These are phyloP conservation scores for Gryganskiella cystojenkinii DNA, from an alignment of 192 early-diverging fungal genomes.

Conservation along the genomic window DNA sequence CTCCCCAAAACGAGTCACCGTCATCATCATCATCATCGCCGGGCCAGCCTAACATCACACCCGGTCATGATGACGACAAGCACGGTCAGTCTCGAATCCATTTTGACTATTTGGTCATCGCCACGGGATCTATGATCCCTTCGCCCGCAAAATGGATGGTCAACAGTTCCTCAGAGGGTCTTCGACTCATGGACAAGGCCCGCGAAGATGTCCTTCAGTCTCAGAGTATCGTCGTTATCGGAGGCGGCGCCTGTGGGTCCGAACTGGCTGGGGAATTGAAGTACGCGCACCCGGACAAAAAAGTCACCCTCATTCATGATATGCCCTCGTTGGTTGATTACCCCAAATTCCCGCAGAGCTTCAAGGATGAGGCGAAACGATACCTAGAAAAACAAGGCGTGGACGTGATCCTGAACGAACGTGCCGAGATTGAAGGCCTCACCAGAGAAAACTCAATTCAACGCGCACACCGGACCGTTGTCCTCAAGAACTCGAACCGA, in stretches of 20 bases:
- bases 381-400: slow-evolving; percentile 61
- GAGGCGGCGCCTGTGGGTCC: slow-evolving; percentile 81
- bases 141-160: slow-evolving; percentile 56
- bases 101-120: slow-evolving; percentile 65
- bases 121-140: slow-evolving; percentile 61
- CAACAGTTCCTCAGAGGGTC: slow-evolving; percentile 52
- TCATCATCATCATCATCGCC: not conserved
- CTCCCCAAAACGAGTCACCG: not conserved
- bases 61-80: too few relatives aligned
- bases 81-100: slow-evolving; percentile 9
- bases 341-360: slow-evolving; percentile 57
- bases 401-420: slow-evolving; percentile 53
- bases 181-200: slow-evolving; percentile 45
- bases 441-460: slow-evolving; percentile 66
- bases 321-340: slow-evolving; percentile 59
- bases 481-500: slow-evolving; percentile 50
- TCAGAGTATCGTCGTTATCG: slow-evolving; percentile 72
- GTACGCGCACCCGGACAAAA: slow-evolving; percentile 64
- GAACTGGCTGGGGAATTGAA: slow-evolving; percentile 83
- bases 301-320: slow-evolving; percentile 74
- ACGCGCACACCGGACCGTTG: slow-evolving; percentile 47
- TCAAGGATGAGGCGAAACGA: slow-evolving; percentile 68
- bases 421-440: slow-evolving; percentile 57
- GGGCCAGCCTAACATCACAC: too few relatives aligned
- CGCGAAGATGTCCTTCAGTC: slow-evolving; percentile 64